Evolutionary conservation across 2,329 filamentous ascomycete species (phyloP), one percentile per base, ranked within the genome.

Genomic region (Chaetothyriales sp.): DNA sequence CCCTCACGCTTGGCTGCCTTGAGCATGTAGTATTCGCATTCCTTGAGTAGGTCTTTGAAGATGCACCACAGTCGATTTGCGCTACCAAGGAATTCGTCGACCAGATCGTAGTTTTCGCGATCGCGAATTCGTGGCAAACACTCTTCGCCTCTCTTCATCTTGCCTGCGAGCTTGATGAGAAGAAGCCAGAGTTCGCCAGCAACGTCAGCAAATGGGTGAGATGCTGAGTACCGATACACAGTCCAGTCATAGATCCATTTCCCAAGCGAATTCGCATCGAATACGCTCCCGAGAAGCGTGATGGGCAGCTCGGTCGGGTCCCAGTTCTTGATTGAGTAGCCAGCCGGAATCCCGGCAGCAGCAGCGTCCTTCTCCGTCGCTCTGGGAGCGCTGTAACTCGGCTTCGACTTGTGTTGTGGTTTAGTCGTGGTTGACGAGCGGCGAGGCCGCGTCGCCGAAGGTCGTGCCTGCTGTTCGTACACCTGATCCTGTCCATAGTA

Each of bases 171-270:
- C 68, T 95, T 86, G 66, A 96, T 96, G 53, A 96, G 78, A 47
- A 95, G 76, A 20, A 96, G 77, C 92, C 92, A 98, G 50, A 98
- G 76, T 63, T 96, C 89, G 59, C 90, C 92, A 2, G 92, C 89
- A 68, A 94, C 82, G 58, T 95, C 88, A 49, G 88, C 80, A 63
- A 95, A 86, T 48, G 88, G 86, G 9, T 84, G 87, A 43, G 79
- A 78, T 12, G 87, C 79, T 39, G 86, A 86, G 59, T 93, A 82
- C 65, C 84, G 82, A 72, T 86, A 95, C 57, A 95, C 86, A 18
- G 92, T 95, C 92, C 92, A 98, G 75, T 96, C 92, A 69, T 95
- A 98, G 64, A 98, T 93, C 92, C 92, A 98, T 71, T 95, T 95
- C 63, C 92, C 92, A 26, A 98, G 77, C 22, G 87, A 95, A 76